These are phyloP conservation scores for Metschnikowia gelsemii DNA, from an alignment of 805 yeast genomes.

Conservation along the genomic window DNA sequence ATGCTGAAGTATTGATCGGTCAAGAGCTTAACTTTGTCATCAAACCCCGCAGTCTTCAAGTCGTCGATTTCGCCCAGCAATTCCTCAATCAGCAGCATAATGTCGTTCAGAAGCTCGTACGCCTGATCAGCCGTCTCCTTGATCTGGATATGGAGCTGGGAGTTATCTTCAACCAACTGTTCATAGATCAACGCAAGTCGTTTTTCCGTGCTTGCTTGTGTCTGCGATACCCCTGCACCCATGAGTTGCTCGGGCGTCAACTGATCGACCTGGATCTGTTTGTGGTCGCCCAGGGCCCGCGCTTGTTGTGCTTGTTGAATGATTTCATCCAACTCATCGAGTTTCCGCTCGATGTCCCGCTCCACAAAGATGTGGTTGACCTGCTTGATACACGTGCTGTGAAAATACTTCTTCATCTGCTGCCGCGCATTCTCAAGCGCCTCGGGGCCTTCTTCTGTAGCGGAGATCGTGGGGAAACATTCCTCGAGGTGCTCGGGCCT, in stretches of 20 bases:
- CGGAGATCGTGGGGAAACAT: conserved; percentile 55
- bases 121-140: conserved; percentile 23
- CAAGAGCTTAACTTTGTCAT: conserved; percentile 24
- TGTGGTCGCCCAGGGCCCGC: conserved; percentile 16
- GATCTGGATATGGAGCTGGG: conserved; percentile 27
- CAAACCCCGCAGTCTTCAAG: conserved; percentile 21
- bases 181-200: conserved; percentile 36
- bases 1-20: conserved; percentile 11
- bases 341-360: conserved; percentile 40
- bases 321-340: conserved; percentile 49
- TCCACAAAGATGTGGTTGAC: conserved; percentile 55
- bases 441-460: conserved; percentile 44
- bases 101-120: conserved; percentile 22
- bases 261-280: conserved; percentile 30
- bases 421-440: conserved; percentile 48
- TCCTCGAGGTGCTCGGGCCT: conserved; percentile 49
- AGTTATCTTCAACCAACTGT: conserved; percentile 37
- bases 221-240: conserved; percentile 27
- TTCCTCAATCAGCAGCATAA: conserved; percentile 21
- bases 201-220: conserved; percentile 25
- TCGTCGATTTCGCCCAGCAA: conserved; percentile 20
- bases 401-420: conserved; percentile 55
- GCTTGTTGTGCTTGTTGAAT: conserved; percentile 42
- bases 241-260: conserved; percentile 34
- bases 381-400: conserved; percentile 47